Evolutionary conservation across 176 grass and related monocot species (phyloP), one percentile per base, ranked within the genome.

Genomic region (Aegilops tauschii): DNA sequence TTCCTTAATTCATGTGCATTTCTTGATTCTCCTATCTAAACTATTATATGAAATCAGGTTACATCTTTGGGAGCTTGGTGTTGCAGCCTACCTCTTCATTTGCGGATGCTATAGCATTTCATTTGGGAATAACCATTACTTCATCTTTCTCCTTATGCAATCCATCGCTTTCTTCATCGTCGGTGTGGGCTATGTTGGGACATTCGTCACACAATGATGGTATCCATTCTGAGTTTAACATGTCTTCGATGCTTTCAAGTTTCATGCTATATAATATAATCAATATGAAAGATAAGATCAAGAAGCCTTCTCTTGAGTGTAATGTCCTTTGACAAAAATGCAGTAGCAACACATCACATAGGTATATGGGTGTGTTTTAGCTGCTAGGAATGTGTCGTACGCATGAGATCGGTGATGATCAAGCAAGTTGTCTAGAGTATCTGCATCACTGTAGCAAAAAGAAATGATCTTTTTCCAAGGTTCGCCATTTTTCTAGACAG

Each of bases 81-180:
- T 90, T 11, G 91, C 84, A 86, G 81, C 89, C 14, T 95, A 91
- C 73, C 91, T 95, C 84, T 86, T 89, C 77, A 91, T 93, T 63
- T 95, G 94, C n/a, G 94, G 89, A 84, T 95, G 84, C 86, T 89
- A 95, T 3, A 78, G 88, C 49, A 5, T 93, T 16, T 17, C 84
- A 42, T 89, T 87, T 58, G 89, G 91, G 73, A 89, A 83, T 9
- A 93, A 85, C 52, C 82, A 83, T 62, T 93, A 89, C 84, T 89
- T 87, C 84, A 39, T 93, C 65, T 95, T 84, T 86, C 81, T 93
- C n/a, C 93, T 89, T 77, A 73, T 95, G 20, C 91, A 93, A 86
- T 92, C 91, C 61, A 77, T 89, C 20, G 87, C 94, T 58, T 95
- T 95, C 84, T 93, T 95, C 61, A 40, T 88, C 12, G 84, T 91